A percentile compares a stretch with the other conserved stretches of the same genome.
phyloP scores from a whole-genome alignment of 2,329 filamentous ascomycete genomes.

The Diaporthe batatas region DNA sequence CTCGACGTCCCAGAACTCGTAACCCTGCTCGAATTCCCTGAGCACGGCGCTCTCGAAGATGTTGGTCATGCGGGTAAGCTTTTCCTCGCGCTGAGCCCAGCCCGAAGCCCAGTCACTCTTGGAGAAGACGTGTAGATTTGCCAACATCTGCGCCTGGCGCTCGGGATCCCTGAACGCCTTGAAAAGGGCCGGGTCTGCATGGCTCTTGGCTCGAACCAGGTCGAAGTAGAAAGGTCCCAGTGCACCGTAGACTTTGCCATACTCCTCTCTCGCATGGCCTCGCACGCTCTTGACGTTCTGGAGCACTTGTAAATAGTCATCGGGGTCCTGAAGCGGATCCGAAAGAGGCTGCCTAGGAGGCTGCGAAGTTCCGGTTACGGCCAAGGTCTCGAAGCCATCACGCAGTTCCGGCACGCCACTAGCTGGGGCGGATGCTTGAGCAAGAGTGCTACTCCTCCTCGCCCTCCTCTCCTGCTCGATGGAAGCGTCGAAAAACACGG shows the following conservation, averaged over 20 bases:
- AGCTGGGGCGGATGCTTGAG: slow-evolving; percentile 48
- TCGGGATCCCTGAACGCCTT: slow-evolving; percentile 89
- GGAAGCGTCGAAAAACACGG: slow-evolving; percentile 81
- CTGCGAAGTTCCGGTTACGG: slow-evolving; percentile 57
- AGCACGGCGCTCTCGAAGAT: slow-evolving; percentile 93
- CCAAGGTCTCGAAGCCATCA: slow-evolving; percentile 87
- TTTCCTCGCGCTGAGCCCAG: slow-evolving; percentile 77
- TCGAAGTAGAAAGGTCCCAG: slow-evolving; percentile 91
- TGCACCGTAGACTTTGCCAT: slow-evolving; percentile 89
- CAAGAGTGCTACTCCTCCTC: slow-evolving; percentile 50
- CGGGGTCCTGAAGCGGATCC: slow-evolving; percentile 68
- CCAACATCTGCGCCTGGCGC: slow-evolving; percentile 89
- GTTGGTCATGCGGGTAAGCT: slow-evolving; percentile 78
- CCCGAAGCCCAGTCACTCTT: slow-evolving; percentile 85
- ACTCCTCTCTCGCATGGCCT: slow-evolving; percentile 89
- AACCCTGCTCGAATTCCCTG: slow-evolving; percentile 92
- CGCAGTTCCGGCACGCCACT: slow-evolving; percentile 47
- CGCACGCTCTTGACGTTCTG: slow-evolving; percentile 81
- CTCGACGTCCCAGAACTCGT: slow-evolving; percentile 88
- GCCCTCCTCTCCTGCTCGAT: slow-evolving; percentile 73
- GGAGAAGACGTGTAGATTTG: slow-evolving; percentile 83
- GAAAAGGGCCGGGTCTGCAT: slow-evolving; percentile 87
- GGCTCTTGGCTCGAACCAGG: slow-evolving; percentile 77
- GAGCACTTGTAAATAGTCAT: slow-evolving; percentile 77
- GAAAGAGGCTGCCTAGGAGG: slow-evolving; percentile 48